A percentile compares a stretch with the other conserved stretches of the same genome.
Conservation (phyloP, 495 filamentous ascomycete species). For the Podospora conica region DNA sequence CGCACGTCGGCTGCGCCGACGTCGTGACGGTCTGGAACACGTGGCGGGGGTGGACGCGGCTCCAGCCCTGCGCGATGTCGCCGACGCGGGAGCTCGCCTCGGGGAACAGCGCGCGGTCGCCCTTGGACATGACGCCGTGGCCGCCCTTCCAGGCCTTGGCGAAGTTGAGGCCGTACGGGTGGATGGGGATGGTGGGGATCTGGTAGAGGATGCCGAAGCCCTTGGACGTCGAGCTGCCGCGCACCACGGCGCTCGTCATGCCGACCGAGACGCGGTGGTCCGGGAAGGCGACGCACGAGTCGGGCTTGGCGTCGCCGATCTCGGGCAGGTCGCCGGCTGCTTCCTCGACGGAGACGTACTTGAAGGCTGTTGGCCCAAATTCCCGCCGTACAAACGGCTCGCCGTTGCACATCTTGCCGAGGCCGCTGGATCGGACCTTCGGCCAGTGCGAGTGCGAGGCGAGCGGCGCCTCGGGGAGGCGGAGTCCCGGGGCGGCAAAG, state of each 20-base stretch:
- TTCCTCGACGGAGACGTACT: slow-evolving; percentile 42
- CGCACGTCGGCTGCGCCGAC: slow-evolving; percentile 37
- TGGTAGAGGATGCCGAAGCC: slow-evolving; percentile 3
- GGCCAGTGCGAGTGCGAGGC: slow-evolving; percentile 56
- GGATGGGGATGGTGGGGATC: slow-evolving; percentile 35
- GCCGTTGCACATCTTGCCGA: slow-evolving; percentile 59
- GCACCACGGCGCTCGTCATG: slow-evolving; percentile 20
- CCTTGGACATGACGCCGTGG: slow-evolving; percentile 32
- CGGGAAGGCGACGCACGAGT: slow-evolving; percentile 51
- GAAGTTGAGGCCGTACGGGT: slow-evolving; percentile 44
- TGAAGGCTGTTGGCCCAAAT: slow-evolving; percentile 50
- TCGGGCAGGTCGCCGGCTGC: slow-evolving; percentile 53
- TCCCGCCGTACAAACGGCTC: slow-evolving; percentile 49
- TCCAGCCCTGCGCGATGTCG: slow-evolving; percentile 37
- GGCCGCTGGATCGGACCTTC: slow-evolving; percentile 14
- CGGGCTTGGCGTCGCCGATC: slow-evolving; percentile 49
- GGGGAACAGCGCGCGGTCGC: slow-evolving; percentile 33
- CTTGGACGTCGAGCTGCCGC: neutral
- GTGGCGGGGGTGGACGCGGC: slow-evolving; percentile 42
- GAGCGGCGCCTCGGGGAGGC: slow-evolving; percentile 46
- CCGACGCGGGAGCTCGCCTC: neutral
- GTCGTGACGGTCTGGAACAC: slow-evolving; percentile 56
- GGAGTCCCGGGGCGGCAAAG: slow-evolving; percentile 56
- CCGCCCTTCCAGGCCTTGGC: slow-evolving; percentile 34
- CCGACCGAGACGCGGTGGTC: slow-evolving; percentile 52